phyloP scores from a whole-genome alignment of 495 filamentous ascomycete species.

The Talaromyces borbonicus region DNA sequence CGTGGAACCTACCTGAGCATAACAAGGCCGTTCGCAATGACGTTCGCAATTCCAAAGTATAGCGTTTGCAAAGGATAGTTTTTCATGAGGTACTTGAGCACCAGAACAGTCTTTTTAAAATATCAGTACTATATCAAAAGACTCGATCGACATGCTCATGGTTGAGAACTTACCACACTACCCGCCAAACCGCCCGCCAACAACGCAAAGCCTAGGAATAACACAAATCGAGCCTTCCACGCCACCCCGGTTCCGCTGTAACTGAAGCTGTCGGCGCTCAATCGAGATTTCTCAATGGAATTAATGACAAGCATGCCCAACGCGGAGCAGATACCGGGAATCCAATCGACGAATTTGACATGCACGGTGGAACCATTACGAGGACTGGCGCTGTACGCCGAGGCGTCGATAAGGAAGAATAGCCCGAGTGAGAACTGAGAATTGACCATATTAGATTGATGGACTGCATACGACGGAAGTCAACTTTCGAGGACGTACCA shows the following conservation, averaged over 20 bases:
- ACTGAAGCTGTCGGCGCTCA: constrained; percentile 77
- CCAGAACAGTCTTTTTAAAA: constrained; percentile 56
- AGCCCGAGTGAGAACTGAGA: constrained; percentile 89
- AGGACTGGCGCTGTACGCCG: constrained; percentile 72
- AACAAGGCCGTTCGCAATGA: constrained; percentile 75
- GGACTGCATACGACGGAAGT: not conserved
- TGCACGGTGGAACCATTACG: constrained; percentile 75
- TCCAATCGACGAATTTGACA: constrained; percentile 96
- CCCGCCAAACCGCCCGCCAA: constrained; percentile 93
- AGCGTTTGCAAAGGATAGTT: constrained; percentile 72
- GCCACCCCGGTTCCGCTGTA: constrained; percentile 82
- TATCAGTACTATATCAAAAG: not conserved
- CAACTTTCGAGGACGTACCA: constrained; percentile 47
- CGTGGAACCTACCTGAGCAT: constrained; percentile 76
- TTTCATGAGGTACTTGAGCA: constrained; percentile 82
- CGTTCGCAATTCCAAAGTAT: constrained; percentile 89
- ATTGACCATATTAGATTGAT: constrained; percentile 13
- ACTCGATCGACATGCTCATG: too few relatives aligned
- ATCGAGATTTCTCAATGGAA: constrained; percentile 83
- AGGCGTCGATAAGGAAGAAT: constrained; percentile 90
- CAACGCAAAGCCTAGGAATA: constrained; percentile 91
- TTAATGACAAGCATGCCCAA: constrained; percentile 99
- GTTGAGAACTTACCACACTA: constrained; percentile 53
- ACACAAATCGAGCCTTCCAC: constrained; percentile 91
- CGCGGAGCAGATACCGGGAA: constrained; percentile 86